Conservation (phyloP, 1,139 yeast genomes). For the Debaryomyces robertsiae region DNA sequence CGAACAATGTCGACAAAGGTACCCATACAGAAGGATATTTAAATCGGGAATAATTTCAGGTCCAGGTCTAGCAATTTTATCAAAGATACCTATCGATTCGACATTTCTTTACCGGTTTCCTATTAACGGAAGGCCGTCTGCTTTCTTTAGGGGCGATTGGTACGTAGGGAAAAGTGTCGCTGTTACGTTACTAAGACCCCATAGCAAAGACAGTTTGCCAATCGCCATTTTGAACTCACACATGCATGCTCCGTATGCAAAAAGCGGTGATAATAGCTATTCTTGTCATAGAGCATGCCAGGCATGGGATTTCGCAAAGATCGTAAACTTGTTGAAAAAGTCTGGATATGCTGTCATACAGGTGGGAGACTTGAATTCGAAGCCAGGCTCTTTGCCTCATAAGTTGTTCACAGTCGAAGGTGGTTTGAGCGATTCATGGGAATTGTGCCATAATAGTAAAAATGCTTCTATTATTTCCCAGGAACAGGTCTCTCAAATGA, state of each 20-base stretch:
- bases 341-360: slow-evolving; percentile 86
- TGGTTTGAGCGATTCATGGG: slow-evolving; percentile 83
- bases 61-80: slow-evolving; percentile 86
- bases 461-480: slow-evolving; percentile 18
- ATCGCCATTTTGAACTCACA: slow-evolving; percentile 87
- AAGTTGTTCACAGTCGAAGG: slow-evolving; percentile 71
- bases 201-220: slow-evolving; percentile 48
- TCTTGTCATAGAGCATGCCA: slow-evolving; percentile 90
- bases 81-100: slow-evolving; percentile 79
- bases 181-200: slow-evolving; percentile 65
- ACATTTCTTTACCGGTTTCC: slow-evolving; percentile 85
- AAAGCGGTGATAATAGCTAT: slow-evolving; percentile 84
- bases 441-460: slow-evolving; percentile 53
- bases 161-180: slow-evolving; percentile 92
- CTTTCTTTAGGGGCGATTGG: slow-evolving; percentile 96
- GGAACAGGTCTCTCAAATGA: slow-evolving; percentile 51
- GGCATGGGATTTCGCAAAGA: slow-evolving; percentile 89
- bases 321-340: slow-evolving; percentile 60
- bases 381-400: slow-evolving; percentile 85
- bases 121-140: slow-evolving; percentile 91
- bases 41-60: slow-evolving; percentile 87
- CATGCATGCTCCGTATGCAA: slow-evolving; percentile 95
- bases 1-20: slow-evolving; percentile 43
- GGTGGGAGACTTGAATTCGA: slow-evolving; percentile 90
- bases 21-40: slow-evolving; percentile 71